Base-by-base conservation (phyloP, 2,329 filamentous ascomycete species). In the Paracoccidioides brasiliensis region DNA sequence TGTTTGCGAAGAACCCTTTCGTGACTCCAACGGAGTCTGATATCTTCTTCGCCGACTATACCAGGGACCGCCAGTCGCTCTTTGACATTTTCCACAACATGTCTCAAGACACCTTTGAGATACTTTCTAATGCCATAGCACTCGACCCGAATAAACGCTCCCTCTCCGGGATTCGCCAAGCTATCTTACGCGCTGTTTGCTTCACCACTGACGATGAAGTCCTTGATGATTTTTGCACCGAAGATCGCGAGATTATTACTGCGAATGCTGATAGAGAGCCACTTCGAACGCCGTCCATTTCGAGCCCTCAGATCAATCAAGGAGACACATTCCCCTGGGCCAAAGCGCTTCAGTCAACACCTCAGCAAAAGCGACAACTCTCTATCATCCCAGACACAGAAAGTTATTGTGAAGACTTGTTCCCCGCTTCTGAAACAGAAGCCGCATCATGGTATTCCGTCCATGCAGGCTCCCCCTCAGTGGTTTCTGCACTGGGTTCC, bases 31-130 rank as follows among this genome's bases (percentile, higher is more conserved):
- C 88, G 1, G 84, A 90, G 71, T 84, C 86, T n/a, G 93, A 98
- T 66, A 86, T 90, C 10, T 76, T 98, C 52, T 98, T 95, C 73
- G 79, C 90, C 59, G 93, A 98, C 72, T 98, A 94, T 69, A 87
- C 85, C 52, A 84, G 87, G 57, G 91, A 98, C 74, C 90, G 90
- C 70, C 90, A 97, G 72, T 94, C 88, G 43, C 81, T 98, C 56
- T 98, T 98, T 69, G 93, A 98, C 70, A 88, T 97, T 65, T 98
- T 98, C 72, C 90, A 93, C 42, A 90, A 88, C 71, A 95, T 98
- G 91, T 97, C 91, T 52, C 89, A 95, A 70, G 93, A 98, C 71
- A 96, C 93, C 0, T 98, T 88, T 66, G 90, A 96, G 71, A 88
- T 98, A 62, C 83, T 98, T 71, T 83, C 85, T 53, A 81, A 95